phyloP scores from a whole-genome alignment of 1,284 basidiomycete species.

The Afroboletus lepidellus region DNA sequence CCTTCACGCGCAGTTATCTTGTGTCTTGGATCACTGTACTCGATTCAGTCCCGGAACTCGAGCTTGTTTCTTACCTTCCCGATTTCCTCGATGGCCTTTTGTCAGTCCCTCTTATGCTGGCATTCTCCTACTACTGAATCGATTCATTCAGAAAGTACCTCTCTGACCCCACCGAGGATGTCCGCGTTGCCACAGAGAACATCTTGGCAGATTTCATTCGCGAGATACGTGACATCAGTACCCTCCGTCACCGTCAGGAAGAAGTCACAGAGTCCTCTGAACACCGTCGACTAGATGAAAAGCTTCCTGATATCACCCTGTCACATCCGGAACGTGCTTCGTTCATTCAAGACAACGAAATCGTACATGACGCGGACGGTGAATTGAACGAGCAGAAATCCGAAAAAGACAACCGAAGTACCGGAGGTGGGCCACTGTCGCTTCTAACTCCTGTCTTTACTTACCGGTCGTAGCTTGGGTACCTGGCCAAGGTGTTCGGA shows the following conservation, averaged over 20 bases:
- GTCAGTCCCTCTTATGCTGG: slow-evolving; percentile 49
- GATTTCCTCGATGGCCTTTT: slow-evolving; percentile 93
- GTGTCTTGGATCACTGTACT: slow-evolving; percentile 96
- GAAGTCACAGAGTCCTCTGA: slow-evolving; percentile 48
- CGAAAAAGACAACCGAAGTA: slow-evolving; percentile 53
- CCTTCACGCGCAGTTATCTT: slow-evolving; percentile 94
- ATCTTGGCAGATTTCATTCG: slow-evolving; percentile 90
- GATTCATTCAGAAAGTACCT: slow-evolving; percentile 76
- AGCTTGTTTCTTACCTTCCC: slow-evolving; percentile 92
- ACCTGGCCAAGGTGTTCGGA: slow-evolving; percentile 89
- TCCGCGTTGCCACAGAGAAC: slow-evolving; percentile 89
- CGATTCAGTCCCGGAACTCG: slow-evolving; percentile 95
- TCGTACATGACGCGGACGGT: slow-evolving; percentile 42
- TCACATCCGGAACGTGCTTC: slow-evolving; percentile 49
- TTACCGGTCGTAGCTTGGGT: slow-evolving; percentile 63
- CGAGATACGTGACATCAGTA: slow-evolving; percentile 86
- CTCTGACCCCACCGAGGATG: slow-evolving; percentile 93
- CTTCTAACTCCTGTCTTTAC: slow-evolving; percentile 22
- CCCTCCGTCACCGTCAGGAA: slow-evolving; percentile 63
- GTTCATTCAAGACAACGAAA: slow-evolving; percentile 55
- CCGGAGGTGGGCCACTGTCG: slow-evolving; percentile 49
- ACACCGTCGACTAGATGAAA: slow-evolving; percentile 44
- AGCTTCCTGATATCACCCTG: slow-evolving; percentile 48
- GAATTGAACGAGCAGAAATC: slow-evolving; percentile 47
- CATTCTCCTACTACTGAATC: slow-evolving; percentile 13